A percentile compares a stretch with the other conserved stretches of the same genome.
These are phyloP conservation scores for Berberis thunbergii DNA, from an alignment of 164 flowering plant genomes.

Conservation along the genomic window DNA sequence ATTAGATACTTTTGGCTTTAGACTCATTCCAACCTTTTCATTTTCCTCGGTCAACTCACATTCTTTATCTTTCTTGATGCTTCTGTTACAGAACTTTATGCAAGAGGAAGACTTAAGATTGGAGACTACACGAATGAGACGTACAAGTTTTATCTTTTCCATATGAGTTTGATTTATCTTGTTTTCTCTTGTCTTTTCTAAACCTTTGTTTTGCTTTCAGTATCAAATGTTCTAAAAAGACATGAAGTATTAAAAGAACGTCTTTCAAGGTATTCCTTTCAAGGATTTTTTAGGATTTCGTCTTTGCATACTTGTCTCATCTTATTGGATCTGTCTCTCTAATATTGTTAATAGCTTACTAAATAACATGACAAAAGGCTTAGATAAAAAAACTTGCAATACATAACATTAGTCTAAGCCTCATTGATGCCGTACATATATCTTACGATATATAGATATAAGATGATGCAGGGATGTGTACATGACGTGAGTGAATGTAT, in stretches of 20 bases:
- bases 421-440: no score
- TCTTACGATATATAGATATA: no score
- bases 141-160: slow-evolving; percentile 21
- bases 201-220: slow-evolving; percentile 28
- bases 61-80: not conserved
- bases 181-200: not conserved
- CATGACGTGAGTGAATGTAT: no score
- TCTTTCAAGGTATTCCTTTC: slow-evolving; percentile 60
- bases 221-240: slow-evolving; percentile 68
- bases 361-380: no score
- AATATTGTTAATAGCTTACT: no score
- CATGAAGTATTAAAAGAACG: slow-evolving; percentile 75
- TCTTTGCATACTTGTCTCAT: not conserved
- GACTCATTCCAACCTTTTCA: not conserved
- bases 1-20: no score
- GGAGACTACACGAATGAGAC: slow-evolving; percentile 68
- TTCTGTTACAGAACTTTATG: slow-evolving; percentile 33
- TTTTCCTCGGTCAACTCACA: not conserved
- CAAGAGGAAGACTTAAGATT: slow-evolving; percentile 53
- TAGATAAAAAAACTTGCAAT: no score
- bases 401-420: no score
- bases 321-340: no score
- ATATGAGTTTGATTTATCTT: slow-evolving; percentile 4
- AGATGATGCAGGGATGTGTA: no score
- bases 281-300: not conserved